Conservation (phyloP, 345 rosid genomes). For the Camelina laxa region DNA sequence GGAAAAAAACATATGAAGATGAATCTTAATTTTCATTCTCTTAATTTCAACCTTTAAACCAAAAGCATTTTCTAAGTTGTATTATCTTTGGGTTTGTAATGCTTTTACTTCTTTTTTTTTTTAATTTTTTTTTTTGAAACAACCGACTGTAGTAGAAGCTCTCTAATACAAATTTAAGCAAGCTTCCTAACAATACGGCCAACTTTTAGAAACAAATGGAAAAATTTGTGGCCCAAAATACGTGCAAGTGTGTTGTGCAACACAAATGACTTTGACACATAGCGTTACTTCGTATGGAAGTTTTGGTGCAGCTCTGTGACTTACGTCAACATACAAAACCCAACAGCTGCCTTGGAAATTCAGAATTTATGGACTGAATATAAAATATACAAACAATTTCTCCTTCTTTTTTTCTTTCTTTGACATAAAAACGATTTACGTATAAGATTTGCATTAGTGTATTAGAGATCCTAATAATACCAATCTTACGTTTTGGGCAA, state of each 20-base stretch:
- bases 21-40: constrained; percentile 31
- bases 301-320: not conserved
- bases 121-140: too few species aligned
- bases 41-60: constrained; percentile 33
- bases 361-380: not conserved
- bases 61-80: not conserved
- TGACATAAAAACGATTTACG: not conserved
- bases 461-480: not conserved
- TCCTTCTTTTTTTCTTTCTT: too few species aligned
- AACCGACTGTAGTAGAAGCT: not conserved
- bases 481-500: not conserved
- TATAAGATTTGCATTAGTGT: too few species aligned
- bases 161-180: not conserved
- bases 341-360: not conserved
- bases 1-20: constrained; percentile 15
- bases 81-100: too few species aligned
- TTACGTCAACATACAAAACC: not conserved
- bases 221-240: not conserved
- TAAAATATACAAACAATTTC: not conserved
- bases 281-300: constrained; percentile 1
- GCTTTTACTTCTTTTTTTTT: too few species aligned
- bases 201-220: not conserved
- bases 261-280: not conserved
- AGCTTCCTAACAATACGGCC: not conserved
- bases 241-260: not conserved